Conservation (phyloP, 768 basidiomycete genomes). For the Kwoniella mangroviensis region DNA sequence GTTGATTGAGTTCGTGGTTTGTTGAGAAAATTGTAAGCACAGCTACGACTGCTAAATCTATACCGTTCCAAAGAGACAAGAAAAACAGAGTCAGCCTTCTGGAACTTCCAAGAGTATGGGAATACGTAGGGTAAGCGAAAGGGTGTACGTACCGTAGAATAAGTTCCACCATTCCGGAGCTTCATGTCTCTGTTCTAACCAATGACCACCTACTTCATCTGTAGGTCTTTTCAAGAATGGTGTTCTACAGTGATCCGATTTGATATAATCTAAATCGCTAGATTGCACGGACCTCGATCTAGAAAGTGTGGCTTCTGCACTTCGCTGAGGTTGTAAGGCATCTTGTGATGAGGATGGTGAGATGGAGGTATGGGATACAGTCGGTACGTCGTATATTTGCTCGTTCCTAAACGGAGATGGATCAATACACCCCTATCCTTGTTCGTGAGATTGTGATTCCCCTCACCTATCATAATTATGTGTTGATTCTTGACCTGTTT, state of each 20-base stretch:
- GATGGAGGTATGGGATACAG: not conserved
- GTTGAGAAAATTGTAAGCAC: slow-evolving; percentile 42
- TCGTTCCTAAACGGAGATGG: not conserved
- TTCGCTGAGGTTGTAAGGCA: not conserved
- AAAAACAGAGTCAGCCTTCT: too few species aligned
- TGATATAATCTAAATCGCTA: not conserved
- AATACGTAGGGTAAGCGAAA: too few species aligned
- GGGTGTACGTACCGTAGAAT: slow-evolving; percentile 40
- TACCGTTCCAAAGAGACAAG: too few species aligned
- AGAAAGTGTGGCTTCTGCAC: not conserved
- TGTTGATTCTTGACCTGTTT: not conserved
- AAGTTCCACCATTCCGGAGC: slow-evolving; percentile 45
- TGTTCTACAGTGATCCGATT: not conserved
- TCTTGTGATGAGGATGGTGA: not conserved
- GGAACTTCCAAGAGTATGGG: too few species aligned
- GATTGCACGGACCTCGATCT: too few species aligned
- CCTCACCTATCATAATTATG: too few species aligned
- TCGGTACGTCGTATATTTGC: not conserved
- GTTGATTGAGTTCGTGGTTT: slow-evolving; percentile 34
- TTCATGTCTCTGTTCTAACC: slow-evolving; percentile 34
- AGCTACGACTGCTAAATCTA: slow-evolving; percentile 49
- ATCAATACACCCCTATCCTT: not conserved
- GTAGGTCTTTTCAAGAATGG: slow-evolving; percentile 18
- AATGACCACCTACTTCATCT: slow-evolving; percentile 21
- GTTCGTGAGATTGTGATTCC: too few species aligned